phyloP scores from a whole-genome alignment of 1,284 basidiomycete genomes.

The Melanopsichium pennsylvanicum region DNA sequence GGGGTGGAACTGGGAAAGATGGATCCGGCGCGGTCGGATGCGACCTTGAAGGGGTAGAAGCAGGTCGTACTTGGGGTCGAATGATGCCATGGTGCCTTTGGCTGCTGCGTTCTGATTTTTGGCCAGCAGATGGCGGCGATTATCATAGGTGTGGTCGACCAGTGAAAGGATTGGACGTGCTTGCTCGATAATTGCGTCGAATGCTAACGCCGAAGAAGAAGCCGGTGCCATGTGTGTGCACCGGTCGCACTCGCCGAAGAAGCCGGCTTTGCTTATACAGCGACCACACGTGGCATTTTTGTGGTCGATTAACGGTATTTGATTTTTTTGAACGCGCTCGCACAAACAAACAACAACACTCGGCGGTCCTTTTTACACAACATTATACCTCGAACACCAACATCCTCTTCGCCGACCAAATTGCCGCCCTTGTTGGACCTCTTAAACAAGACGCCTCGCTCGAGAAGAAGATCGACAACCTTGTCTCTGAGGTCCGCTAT shows the following conservation, averaged over 20 bases:
- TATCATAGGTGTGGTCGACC: too few species aligned
- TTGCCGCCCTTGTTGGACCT: too few species aligned
- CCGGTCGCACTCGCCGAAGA: neutral
- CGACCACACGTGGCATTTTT: conserved; percentile 6
- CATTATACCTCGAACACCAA: neutral
- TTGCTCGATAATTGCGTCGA: too few species aligned
- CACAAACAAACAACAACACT: neutral
- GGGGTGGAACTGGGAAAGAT: conserved; percentile 22
- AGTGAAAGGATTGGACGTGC: too few species aligned
- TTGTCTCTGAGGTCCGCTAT: too few species aligned
- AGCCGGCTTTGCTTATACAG: conserved; percentile 1
- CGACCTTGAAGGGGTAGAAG: conserved; percentile 34
- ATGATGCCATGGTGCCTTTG: neutral
- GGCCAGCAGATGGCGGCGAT: too few species aligned
- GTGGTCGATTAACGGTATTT: neutral
- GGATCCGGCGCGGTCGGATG: conserved; percentile 37
- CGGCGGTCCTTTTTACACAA: too few species aligned
- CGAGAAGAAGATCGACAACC: too few species aligned
- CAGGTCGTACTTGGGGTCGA: conserved; percentile 22
- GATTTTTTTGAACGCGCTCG: neutral
- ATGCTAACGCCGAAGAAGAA: too few species aligned
- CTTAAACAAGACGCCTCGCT: too few species aligned
- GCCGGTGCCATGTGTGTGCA: too few species aligned
- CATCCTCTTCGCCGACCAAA: too few species aligned
- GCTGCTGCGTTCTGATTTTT: neutral